A percentile compares a stretch with the other conserved stretches of the same genome.
Evolutionary conservation across 441 rosid species (phyloP).

Genomic region (Macaranga tanarius): DNA sequence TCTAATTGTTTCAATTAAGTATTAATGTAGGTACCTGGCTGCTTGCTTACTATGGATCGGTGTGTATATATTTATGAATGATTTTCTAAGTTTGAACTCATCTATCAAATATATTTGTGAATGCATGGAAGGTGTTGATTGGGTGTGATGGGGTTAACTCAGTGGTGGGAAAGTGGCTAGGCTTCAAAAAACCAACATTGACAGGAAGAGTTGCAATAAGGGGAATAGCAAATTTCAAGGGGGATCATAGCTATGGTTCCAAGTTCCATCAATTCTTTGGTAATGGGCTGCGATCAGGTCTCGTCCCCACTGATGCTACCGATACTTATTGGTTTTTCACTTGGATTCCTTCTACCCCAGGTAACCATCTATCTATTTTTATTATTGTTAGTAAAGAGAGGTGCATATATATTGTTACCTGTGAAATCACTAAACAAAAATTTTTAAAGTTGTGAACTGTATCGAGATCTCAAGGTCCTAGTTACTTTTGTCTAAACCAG

Average conservation of each 20-base stretch:
- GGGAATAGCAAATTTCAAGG: constrained; percentile 42
- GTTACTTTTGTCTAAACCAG: too few relatives aligned
- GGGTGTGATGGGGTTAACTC: constrained; percentile 88
- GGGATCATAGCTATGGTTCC: constrained; percentile 46
- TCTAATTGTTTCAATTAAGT: too few relatives aligned
- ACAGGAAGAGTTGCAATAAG: constrained; percentile 45
- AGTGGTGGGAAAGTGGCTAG: constrained; percentile 62
- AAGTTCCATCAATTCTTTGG: constrained; percentile 45
- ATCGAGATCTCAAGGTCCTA: too few relatives aligned
- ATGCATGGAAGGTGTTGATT: constrained; percentile 51
- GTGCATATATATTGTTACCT: too few relatives aligned
- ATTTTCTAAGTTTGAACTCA: background rate
- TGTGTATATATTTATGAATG: background rate
- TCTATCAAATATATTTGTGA: background rate
- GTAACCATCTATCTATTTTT: constrained; percentile 18
- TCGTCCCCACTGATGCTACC: constrained; percentile 53
- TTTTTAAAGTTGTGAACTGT: too few relatives aligned
- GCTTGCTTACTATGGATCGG: too few relatives aligned
- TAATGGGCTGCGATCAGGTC: constrained; percentile 54
- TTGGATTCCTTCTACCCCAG: constrained; percentile 34
- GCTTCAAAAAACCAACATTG: constrained; percentile 48
- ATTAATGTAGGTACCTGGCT: too few relatives aligned
- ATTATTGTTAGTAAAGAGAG: too few relatives aligned
- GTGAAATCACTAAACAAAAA: too few relatives aligned
- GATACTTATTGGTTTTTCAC: constrained; percentile 69